Base-by-base conservation (phyloP, 257 asterid genomes). In the Penstemon barbatus region DNA sequence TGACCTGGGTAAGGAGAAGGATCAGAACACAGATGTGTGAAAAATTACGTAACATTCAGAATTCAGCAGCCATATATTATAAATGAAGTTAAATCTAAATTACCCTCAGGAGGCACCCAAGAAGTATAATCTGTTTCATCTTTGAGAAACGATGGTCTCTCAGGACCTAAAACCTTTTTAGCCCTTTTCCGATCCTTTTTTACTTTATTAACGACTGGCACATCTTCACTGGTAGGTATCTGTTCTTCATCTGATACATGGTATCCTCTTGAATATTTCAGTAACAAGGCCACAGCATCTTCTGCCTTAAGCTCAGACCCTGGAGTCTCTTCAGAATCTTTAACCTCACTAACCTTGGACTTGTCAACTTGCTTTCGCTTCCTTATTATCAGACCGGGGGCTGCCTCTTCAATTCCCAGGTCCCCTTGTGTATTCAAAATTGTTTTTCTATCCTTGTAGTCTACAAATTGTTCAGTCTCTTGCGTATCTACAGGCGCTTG, bases 91-190 rank as follows among this genome's bases (percentile, higher is more conserved):
- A 72, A 67, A 37, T 54, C 3, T 2, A 19, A 37, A 49, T 69
- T 84, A 94, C 99, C 99, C 87, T 91, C 82, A 6, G 99, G 99
- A 8, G 99, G 99, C 70, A 94, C 97, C 99, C 97, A 94, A 57
- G 89, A 5, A 54, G 75, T 76, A 18, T 76, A 68, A 41, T 86
- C 96, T 2, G 89, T 65, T 63, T 81, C 90, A 0, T 72, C 73
- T 45, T 55, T 66, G 6, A 88, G 79, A 77, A 85, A 86, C 0
- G 96, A 58, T n/a, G 97, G 96, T 70, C 74, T 83, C 66, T 90
- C 96, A 12, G 97, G 97, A 57, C 96, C 97, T 10, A 88, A 75
- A 58, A 81, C 86, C 73, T 75, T 81, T 70, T 84, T 87, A 48
- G 88, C 66, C 72, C 70, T 86, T 76, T 91, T 83, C 68, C 74